Evolutionary conservation across 257 asterid species (phyloP), one percentile per base, ranked within the genome.

Genomic region (Nicotiana otophora): DNA sequence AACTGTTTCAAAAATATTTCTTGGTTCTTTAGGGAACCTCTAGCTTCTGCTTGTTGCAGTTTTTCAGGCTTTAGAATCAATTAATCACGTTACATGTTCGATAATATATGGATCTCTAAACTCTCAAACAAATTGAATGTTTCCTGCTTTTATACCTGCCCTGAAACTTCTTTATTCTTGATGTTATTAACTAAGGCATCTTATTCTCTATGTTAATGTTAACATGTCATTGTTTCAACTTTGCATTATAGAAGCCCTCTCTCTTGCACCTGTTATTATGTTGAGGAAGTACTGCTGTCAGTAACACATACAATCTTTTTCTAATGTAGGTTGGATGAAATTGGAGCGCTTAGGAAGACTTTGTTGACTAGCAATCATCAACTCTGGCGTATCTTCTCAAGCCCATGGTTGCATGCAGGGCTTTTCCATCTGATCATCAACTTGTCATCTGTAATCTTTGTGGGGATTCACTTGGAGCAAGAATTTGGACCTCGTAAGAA

Each of bases 381-480:
- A 39, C 34, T 87, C 16, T 92, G 98, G 99, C 97, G 97, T 81
- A 81, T 92, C 85, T 90, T 95, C 85, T 83, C 93, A 63, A 93
- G 97, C 84, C 88, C 94, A 26, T 92, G 92, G 89, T 87, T 95
- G 87, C 99, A 95, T 81, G 97, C 93, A 48, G 97, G 98, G 78
- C 46, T 95, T 84, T 87, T 95, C 86, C 99, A 95, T 87, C 89
- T 95, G 62, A 72, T 93, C 86, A 78, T 92, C 83, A 91, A 88
- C 81, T 90, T 95, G 87, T 84, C 91, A 33, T 76, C 95, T 83
- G 83, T 92, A 36, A 69, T 91, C 78, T 93, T 91, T 78, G 93
- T 95, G 70, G 98, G 99, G 80, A 61, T 95, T 90, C 97, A 91
- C 87, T 58, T 95, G 85, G 99, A 92, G 90, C 98, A 93, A 84